phyloP scores from a whole-genome alignment of 768 basidiomycete species.

The Coprinellus aureogranulatus region DNA sequence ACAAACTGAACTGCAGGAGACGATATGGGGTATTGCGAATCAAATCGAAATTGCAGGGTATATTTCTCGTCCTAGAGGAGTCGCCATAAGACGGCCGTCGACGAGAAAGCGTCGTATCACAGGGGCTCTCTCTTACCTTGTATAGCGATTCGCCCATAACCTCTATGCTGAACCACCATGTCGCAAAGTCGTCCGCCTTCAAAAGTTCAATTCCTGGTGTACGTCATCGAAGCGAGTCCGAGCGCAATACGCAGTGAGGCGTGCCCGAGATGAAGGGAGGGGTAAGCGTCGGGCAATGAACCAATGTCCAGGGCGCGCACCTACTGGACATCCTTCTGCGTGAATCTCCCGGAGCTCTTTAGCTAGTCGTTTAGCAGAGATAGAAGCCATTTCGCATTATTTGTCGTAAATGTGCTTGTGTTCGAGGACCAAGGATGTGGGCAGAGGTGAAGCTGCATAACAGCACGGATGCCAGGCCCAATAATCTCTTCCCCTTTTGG shows the following conservation, averaged over 20 bases:
- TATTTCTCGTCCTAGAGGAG: conserved; percentile 65
- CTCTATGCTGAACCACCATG: conserved; percentile 77
- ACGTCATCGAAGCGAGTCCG: too few species aligned
- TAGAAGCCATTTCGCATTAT: conserved; percentile 48
- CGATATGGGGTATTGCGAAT: conserved; percentile 79
- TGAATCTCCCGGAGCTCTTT: conserved; percentile 73
- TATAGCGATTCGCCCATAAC: conserved; percentile 84
- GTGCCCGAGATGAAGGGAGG: too few species aligned
- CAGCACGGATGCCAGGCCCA: not conserved
- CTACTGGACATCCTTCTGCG: conserved; percentile 63
- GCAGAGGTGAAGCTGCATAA: not conserved
- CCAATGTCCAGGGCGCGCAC: conserved; percentile 30
- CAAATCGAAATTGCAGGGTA: conserved; percentile 80
- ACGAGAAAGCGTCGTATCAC: not conserved
- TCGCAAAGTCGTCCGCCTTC: conserved; percentile 72
- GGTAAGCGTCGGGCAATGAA: too few species aligned
- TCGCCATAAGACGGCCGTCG: not conserved
- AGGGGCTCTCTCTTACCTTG: conserved; percentile 40
- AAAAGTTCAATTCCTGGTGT: conserved; percentile 78
- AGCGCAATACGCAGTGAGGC: too few species aligned
- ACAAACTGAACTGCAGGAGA: conserved; percentile 87
- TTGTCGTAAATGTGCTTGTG: not conserved
- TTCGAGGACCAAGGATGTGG: not conserved
- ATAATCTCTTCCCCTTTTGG: not conserved
- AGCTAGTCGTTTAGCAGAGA: conserved; percentile 60